These are phyloP conservation scores for Fusarium coffeatum DNA, from an alignment of 2,329 filamentous ascomycete species.

Conservation along the genomic window DNA sequence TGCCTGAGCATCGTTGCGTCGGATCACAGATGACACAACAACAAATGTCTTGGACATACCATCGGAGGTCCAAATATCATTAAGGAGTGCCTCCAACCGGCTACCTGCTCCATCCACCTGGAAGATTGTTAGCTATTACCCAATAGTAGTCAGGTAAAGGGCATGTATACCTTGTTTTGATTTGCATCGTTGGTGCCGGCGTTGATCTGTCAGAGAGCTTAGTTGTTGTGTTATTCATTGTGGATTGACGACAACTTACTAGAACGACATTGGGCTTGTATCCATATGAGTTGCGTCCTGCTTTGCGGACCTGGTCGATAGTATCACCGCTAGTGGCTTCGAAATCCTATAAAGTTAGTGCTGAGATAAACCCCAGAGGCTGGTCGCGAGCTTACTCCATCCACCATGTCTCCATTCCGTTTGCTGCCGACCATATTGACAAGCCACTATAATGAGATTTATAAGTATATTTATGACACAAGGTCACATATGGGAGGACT, in stretches of 20 bases:
- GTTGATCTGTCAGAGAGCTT: neutral
- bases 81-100: neutral
- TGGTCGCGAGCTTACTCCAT: neutral
- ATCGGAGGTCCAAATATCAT: neutral
- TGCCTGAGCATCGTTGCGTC: neutral
- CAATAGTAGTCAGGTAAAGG: rapidly evolving
- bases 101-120: neutral
- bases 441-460: too few relatives aligned
- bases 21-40: neutral
- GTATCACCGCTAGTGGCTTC: neutral
- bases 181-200: neutral
- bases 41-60: conserved; percentile 1
- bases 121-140: rapidly evolving
- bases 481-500: too few relatives aligned
- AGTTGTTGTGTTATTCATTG: too few relatives aligned
- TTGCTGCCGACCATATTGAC: conserved; percentile 6
- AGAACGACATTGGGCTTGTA: conserved; percentile 1
- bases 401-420: conserved; percentile 1
- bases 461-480: too few relatives aligned
- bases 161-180: neutral
- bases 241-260: too few relatives aligned
- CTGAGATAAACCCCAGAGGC: too few relatives aligned
- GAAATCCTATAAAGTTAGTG: neutral
- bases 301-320: neutral
- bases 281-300: neutral